These are phyloP conservation scores for Neonectria neomacrospora DNA, from an alignment of 2,329 filamentous ascomycete genomes.

Conservation along the genomic window DNA sequence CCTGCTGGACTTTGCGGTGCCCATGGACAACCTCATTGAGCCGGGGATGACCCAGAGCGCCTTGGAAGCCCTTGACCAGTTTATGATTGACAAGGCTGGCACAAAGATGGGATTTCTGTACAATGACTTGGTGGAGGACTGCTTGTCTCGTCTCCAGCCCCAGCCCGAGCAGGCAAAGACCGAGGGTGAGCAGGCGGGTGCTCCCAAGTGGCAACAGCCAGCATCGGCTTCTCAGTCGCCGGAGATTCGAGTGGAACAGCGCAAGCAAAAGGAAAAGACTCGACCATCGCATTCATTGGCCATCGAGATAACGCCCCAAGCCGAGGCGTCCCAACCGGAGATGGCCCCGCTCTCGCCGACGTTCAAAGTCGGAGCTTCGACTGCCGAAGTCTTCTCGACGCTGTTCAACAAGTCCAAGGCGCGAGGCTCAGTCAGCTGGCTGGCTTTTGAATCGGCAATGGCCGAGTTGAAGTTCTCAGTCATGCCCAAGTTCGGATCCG, in stretches of 20 bases:
- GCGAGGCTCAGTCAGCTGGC: slow-evolving; percentile 50
- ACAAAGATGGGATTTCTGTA: slow-evolving; percentile 57
- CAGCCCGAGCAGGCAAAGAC: slow-evolving; percentile 43
- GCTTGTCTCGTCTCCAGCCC: slow-evolving; percentile 47
- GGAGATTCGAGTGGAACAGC: slow-evolving; percentile 47
- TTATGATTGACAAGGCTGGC: slow-evolving; percentile 52
- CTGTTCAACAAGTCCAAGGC: slow-evolving; percentile 48
- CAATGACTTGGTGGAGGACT: slow-evolving; percentile 54
- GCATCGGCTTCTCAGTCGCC: slow-evolving; percentile 34
- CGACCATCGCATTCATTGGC: slow-evolving; percentile 51
- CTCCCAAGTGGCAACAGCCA: slow-evolving; percentile 11
- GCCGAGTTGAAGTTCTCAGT: slow-evolving; percentile 55
- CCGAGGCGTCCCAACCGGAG: neutral
- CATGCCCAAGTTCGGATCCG: slow-evolving; percentile 53
- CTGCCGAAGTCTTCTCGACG: slow-evolving; percentile 51
- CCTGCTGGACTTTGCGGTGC: slow-evolving; percentile 52
- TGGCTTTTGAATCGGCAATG: slow-evolving; percentile 55
- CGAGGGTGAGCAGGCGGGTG: slow-evolving; percentile 33
- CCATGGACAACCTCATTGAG: slow-evolving; percentile 56
- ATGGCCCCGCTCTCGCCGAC: slow-evolving; percentile 10
- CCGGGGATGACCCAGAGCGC: slow-evolving; percentile 52
- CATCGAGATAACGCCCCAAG: slow-evolving; percentile 44
- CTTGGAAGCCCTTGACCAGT: slow-evolving; percentile 50
- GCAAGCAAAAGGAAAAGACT: slow-evolving; percentile 57
- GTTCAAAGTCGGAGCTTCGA: slow-evolving; percentile 53